These are phyloP conservation scores for Meyerozyma carpophila DNA, from an alignment of 1,139 yeast species.

Conservation along the genomic window DNA sequence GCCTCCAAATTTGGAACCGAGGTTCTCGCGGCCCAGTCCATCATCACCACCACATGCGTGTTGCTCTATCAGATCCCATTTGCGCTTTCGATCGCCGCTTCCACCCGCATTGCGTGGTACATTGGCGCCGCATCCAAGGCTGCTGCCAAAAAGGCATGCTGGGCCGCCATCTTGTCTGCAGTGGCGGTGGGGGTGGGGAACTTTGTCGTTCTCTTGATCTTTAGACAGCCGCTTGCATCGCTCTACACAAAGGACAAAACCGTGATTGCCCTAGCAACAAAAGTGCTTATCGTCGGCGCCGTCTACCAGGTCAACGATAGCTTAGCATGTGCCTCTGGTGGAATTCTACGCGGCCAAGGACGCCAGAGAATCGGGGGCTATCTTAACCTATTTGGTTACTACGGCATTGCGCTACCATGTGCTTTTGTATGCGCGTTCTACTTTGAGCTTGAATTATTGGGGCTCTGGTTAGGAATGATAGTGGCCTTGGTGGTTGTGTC, in stretches of 20 bases:
- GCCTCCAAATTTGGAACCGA: constrained; percentile 63
- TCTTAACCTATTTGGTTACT: constrained; percentile 52
- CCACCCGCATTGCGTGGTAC: constrained; percentile 74
- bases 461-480: constrained; percentile 62
- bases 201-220: constrained; percentile 30
- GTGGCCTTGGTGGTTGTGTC: constrained; percentile 48
- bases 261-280: constrained; percentile 47
- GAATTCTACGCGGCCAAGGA: constrained; percentile 63
- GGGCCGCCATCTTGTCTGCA: constrained; percentile 38
- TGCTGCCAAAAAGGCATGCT: constrained; percentile 40
- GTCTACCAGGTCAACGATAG: constrained; percentile 56
- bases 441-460: constrained; percentile 39
- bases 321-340: constrained; percentile 51
- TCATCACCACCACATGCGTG: constrained; percentile 64
- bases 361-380: constrained; percentile 62
- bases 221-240: constrained; percentile 37
- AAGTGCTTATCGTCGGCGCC: constrained; percentile 51
- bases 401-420: constrained; percentile 53
- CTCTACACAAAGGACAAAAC: constrained; percentile 46
- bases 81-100: constrained; percentile 68
- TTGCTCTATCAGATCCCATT: constrained; percentile 69
- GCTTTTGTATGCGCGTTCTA: constrained; percentile 51
- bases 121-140: constrained; percentile 63
- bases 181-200: constrained; percentile 38
- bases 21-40: constrained; percentile 68